A percentile compares a stretch with the other conserved stretches of the same genome.
Conservation (phyloP, 192 early-diverging fungal species). For the Entophlyctis luteolus region DNA sequence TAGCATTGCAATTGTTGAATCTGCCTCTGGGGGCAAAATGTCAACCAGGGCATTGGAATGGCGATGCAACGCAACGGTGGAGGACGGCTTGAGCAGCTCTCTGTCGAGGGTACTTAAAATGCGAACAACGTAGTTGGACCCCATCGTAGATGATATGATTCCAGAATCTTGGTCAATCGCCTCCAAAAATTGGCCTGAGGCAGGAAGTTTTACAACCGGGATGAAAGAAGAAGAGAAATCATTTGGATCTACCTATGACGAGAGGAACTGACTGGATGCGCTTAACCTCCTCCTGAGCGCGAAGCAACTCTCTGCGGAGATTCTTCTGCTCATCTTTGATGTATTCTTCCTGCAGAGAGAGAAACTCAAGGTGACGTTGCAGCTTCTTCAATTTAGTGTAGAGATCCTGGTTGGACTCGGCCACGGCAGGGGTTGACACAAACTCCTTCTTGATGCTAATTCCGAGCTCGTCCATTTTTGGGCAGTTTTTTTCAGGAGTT, state of each 20-base stretch:
- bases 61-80: constrained; percentile 91
- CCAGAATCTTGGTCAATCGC: constrained; percentile 94
- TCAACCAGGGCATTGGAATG: constrained; percentile 98
- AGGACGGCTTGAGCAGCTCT: constrained; percentile 90
- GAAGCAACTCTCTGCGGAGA: constrained; percentile 86
- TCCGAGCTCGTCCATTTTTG: constrained; percentile 19
- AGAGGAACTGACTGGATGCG: constrained; percentile 96
- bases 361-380: constrained; percentile 89
- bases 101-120: constrained; percentile 97
- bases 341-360: constrained; percentile 97
- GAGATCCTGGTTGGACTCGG: constrained; percentile 72
- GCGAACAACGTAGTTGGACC: constrained; percentile 85
- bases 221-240: not conserved
- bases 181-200: constrained; percentile 90
- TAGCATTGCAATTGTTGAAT: constrained; percentile 83
- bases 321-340: constrained; percentile 98
- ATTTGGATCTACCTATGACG: constrained; percentile 66
- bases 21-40: constrained; percentile 89
- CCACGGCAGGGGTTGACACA: not conserved
- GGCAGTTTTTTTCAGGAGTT: not conserved
- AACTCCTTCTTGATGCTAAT: constrained; percentile 1
- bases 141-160: constrained; percentile 90
- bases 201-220: constrained; percentile 47
- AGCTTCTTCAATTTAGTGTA: constrained; percentile 94
- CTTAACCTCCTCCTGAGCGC: constrained; percentile 97